Evolutionary conservation across 108 stramenopile species (phyloP).

Genomic region (Cyclotella sp.): DNA sequence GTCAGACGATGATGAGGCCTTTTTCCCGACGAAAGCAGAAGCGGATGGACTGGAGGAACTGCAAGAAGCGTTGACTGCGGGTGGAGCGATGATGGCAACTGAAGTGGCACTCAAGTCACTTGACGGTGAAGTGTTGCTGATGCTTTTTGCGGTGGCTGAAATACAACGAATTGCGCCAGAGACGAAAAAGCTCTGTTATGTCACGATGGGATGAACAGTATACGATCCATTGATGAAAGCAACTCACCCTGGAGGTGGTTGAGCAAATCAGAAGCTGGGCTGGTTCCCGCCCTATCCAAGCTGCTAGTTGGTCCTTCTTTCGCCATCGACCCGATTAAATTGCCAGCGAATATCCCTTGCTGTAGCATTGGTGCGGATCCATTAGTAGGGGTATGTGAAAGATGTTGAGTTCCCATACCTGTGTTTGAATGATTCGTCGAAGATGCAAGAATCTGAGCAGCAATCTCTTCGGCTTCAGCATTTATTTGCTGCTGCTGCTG

Average conservation of each 20-base stretch:
- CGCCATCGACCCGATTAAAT: neutral
- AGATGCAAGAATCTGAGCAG: constrained; percentile 30
- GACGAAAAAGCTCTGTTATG: too few relatives aligned
- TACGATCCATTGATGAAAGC: neutral
- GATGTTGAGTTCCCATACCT: neutral
- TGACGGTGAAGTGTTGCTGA: neutral
- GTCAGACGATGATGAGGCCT: neutral
- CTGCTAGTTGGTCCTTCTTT: neutral
- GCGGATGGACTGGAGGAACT: neutral
- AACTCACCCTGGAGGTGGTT: neutral
- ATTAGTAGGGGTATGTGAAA: neutral
- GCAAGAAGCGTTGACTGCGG: neutral
- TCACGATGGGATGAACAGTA: neutral
- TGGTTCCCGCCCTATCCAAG: neutral
- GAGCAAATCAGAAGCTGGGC: neutral
- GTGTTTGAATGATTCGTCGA: constrained; percentile 14
- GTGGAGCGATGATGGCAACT: neutral
- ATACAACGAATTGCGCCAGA: too few relatives aligned
- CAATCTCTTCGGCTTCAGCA: constrained; percentile 25
- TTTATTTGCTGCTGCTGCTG: constrained; percentile 18
- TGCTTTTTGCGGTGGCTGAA: too few relatives aligned
- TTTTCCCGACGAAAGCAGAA: neutral
- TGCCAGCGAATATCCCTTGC: neutral
- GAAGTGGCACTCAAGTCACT: neutral
- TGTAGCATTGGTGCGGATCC: neutral